Conservation (phyloP, 2,329 filamentous ascomycete genomes). For the Thermothelomyces thermophilus region DNA sequence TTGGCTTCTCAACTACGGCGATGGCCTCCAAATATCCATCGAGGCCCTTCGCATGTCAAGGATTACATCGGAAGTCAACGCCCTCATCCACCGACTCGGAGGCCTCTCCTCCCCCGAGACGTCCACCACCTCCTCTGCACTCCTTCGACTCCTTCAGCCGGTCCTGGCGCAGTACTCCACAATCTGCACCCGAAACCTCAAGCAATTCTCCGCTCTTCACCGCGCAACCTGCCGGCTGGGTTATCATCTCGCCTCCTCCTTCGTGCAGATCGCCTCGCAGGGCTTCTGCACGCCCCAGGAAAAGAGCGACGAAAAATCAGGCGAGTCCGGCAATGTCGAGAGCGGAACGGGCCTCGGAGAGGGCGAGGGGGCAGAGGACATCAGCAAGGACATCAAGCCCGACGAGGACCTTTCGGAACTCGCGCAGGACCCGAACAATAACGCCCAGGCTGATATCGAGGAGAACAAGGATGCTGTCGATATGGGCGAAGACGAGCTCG, state of each 20-base stretch:
- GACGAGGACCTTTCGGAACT: conserved; percentile 91
- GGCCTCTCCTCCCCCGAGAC: conserved; percentile 33
- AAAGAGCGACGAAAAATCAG: conserved; percentile 62
- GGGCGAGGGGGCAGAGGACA: conserved; percentile 91
- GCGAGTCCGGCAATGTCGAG: conserved; percentile 73
- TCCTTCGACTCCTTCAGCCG: conserved; percentile 59
- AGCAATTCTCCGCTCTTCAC: conserved; percentile 58
- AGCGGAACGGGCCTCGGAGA: conserved; percentile 90
- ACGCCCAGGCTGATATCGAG: conserved; percentile 60
- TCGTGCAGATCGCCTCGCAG: conserved; percentile 70
- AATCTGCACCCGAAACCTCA: conserved; percentile 53
- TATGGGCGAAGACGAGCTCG: conserved; percentile 85
- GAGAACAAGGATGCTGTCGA: conserved; percentile 83
- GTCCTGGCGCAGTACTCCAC: conserved; percentile 67
- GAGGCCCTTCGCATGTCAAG: conserved; percentile 53
- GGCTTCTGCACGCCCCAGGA: conserved; percentile 91
- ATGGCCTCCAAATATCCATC: conserved; percentile 46
- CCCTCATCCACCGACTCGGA: conserved; percentile 34
- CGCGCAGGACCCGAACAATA: conserved; percentile 72
- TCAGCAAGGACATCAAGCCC: conserved; percentile 91
- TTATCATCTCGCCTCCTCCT: conserved; percentile 67
- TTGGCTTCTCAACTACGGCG: conserved; percentile 56
- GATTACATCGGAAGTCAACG: conserved; percentile 39
- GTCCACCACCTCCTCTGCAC: conserved; percentile 40
- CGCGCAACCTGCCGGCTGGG: conserved; percentile 65